Evolutionary conservation across 2,329 filamentous ascomycete species (phyloP), one percentile per base, ranked within the genome.

Genomic region (Pseudovirgaria hyperparasitica): DNA sequence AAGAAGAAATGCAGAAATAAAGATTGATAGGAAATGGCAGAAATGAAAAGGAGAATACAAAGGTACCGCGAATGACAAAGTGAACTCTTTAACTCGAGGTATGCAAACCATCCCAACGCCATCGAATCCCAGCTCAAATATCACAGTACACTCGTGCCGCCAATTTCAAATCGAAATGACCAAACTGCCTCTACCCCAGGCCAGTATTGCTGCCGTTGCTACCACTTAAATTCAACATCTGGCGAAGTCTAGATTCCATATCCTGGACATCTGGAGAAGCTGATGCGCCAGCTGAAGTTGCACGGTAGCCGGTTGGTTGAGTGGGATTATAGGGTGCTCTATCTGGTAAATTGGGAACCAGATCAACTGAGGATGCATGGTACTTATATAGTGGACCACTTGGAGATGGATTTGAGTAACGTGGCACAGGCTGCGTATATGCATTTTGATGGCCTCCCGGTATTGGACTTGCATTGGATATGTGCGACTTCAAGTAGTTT

Each of bases 181-280:
- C n/a, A n/a, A n/a, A n/a, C n/a, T n/a, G n/a, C n/a, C n/a, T n/a
- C 24, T 16, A 28, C 16, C 26, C 20, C 27, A 28, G 20, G 20
- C 26, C 26, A n/a, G 26, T 23, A 6, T 15, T 23, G 12, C 16
- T 18, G 4, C 26, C 26, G 11, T 11, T 16, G 14, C 23, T 16
- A 5, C 6, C 14, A 17, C 19, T 28, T 8, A 28, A 11, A 16
- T 28, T 28, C 17, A 28, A 21, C 19, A 28, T 17, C 4, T 22
- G 26, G 9, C 19, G 18, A 16, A 28, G 17, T 16, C 19, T 12
- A 5, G 17, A 11, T 16, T 23, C 26, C 26, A 28, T 28, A n/a
- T 20, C 16, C 21, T 23, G 14, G 11, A 23, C 18, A 17, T 28
- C 26, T 18, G 19, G 10, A 16, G 26, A 17, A 6, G 17, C 6